Base-by-base conservation (phyloP, 2,329 filamentous ascomycete species). In the Calonectria pseudoreteaudii region DNA sequence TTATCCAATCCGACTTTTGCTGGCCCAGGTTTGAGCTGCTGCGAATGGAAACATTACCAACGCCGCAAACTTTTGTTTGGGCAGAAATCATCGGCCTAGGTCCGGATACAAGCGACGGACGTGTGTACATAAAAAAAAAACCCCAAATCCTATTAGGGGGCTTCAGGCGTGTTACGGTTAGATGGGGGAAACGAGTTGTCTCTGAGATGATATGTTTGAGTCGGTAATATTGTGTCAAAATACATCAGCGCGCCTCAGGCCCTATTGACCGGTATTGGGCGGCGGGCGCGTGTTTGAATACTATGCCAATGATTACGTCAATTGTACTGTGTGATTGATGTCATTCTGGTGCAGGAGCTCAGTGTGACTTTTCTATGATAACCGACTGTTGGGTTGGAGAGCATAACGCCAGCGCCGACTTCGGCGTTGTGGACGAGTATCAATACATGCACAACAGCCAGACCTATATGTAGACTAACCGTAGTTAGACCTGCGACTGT, bases 121-220 rank as follows among this genome's bases (percentile, higher is more conserved):
- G 71, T 79, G 78, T 80, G 78, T 75, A 79, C 69, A 72, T 70
- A 77, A 73, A 47, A 47, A 47, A 47, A 47, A 72, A 77, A 75
- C 72, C 80, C 73, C 75, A 78, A 77, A 79, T 74, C 75, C 60
- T 70, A 72, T 66, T 31, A 70, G 44, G 70, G 58, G 70, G 70
- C 52, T 66, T 36, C 58, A 68, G 74, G 76, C 66, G 6, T 31
- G 56, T 58, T 68, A 41, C 14, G 58, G 47, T 34, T 78, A 80
- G 78, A 79, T 79, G 76, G 73, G 41, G 68, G 66, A 47, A 71
- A 16, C 18, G 50, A 34, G 62, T 30, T 60, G 38, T 26, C 31
- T 44, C 72, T 77, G 77, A 78, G 66, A 80, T 75, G 76, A 80
- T 80, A 80, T 74, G 70, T 74, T 75, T 70, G 28, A 38, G 74